A percentile compares a stretch with the other conserved stretches of the same genome.
These are phyloP conservation scores for Ogataea methylovora DNA, from an alignment of 805 yeast species.

Conservation along the genomic window DNA sequence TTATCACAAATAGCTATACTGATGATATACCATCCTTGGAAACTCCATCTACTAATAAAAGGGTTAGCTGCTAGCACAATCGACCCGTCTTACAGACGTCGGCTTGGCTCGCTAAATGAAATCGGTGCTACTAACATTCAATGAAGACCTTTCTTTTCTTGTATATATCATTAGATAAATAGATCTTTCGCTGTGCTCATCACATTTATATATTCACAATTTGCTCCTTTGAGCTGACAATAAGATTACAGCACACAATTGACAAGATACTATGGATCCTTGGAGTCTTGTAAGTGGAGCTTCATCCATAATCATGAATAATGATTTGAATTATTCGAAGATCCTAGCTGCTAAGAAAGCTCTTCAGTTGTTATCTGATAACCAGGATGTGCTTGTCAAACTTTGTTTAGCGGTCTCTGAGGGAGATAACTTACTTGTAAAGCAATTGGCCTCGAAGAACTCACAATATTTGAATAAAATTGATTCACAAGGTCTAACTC, in stretches of 20 bases:
- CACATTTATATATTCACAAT: no score
- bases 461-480: conserved; percentile 15
- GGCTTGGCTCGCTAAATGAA: no score
- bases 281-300: not conserved
- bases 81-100: no score
- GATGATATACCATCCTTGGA: no score
- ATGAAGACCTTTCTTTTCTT: no score
- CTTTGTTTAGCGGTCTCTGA: conserved; percentile 31
- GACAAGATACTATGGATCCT: not conserved
- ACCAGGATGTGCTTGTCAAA: conserved; percentile 23
- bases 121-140: no score
- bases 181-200: no score
- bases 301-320: not conserved
- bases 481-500: conserved; percentile 36
- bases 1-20: no score
- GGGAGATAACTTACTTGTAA: conserved; percentile 25
- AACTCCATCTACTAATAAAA: no score
- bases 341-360: conserved; percentile 30
- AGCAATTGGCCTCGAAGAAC: conserved; percentile 17
- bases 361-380: conserved; percentile 18
- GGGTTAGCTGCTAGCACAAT: no score
- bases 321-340: conserved; percentile 23
- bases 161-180: no score
- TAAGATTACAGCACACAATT: no score
- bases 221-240: conserved; percentile 2